Evolutionary conservation across 768 basidiomycete species (phyloP).

Genomic region (Artomyces pyxidatus): DNA sequence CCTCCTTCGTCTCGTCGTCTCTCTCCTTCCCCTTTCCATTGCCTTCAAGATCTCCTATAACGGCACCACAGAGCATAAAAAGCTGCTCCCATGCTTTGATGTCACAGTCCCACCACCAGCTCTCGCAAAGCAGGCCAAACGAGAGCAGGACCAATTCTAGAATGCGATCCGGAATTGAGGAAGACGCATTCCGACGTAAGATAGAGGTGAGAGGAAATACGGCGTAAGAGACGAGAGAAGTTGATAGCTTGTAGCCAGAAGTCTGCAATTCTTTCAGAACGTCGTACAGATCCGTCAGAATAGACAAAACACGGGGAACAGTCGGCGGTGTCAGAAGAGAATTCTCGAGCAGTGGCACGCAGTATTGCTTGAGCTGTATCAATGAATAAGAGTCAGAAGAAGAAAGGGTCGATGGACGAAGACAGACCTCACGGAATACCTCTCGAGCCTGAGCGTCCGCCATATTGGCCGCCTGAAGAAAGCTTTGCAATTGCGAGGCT

Average conservation of each 20-base stretch:
- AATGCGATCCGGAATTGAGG: slow-evolving; percentile 68
- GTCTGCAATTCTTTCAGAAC: slow-evolving; percentile 37
- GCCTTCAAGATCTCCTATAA: slow-evolving; percentile 55
- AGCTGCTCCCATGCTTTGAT: slow-evolving; percentile 74
- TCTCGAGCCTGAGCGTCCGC: slow-evolving; percentile 1
- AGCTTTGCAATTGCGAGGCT: neutral
- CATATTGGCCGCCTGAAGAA: slow-evolving; percentile 1
- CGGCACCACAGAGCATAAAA: slow-evolving; percentile 64
- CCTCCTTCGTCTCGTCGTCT: slow-evolving; percentile 77
- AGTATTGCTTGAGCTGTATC: slow-evolving; percentile 57
- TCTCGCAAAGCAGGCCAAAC: slow-evolving; percentile 49
- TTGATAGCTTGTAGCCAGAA: slow-evolving; percentile 33
- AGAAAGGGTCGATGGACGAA: no score
- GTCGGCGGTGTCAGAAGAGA: slow-evolving; percentile 54
- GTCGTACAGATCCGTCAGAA: slow-evolving; percentile 47
- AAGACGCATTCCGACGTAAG: slow-evolving; percentile 64
- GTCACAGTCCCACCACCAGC: slow-evolving; percentile 86
- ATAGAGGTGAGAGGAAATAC: slow-evolving; percentile 86
- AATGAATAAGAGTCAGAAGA: no score
- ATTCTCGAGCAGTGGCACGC: slow-evolving; percentile 73
- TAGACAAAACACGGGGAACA: slow-evolving; percentile 36
- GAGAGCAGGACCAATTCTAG: slow-evolving; percentile 64
- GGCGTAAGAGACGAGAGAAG: slow-evolving; percentile 68
- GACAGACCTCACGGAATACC: slow-evolving; percentile 12
- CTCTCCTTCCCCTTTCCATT: slow-evolving; percentile 62